Base-by-base conservation (phyloP, 768 basidiomycete species). In the Harrya chromipes region DNA sequence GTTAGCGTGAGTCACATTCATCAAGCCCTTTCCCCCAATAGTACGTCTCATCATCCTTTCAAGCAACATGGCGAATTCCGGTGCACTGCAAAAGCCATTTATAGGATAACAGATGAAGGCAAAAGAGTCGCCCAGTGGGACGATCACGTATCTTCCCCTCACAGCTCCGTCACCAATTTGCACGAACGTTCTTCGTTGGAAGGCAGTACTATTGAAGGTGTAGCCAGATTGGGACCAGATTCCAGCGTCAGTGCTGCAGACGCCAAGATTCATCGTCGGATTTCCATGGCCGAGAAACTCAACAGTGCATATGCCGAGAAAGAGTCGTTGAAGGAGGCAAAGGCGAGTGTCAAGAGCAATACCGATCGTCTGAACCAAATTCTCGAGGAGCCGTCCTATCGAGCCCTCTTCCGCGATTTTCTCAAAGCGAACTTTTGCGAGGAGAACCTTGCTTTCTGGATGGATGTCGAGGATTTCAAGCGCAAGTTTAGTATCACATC, bases 381-480 rank as follows among this genome's bases (percentile, higher is more conserved):
- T 55, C 80, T 99, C 20, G 94, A 95, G 54, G 93, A 98, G 54
- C 90, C 94, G 0, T 85, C 86, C 26, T 74, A 94, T 33, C 83
- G 97, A 13, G 80, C 83, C 3, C 74, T 97, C 43, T 99, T 99
- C 80, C 85, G 97, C 51, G 97, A 98, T 56, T 95, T 94, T 74
- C 71, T 99, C 47, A 82, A 91, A 27, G 78, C 83, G 48, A 98
- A 97, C 68, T 98, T 97, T 67, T 98, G 92, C 72, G 97, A 99
- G 65, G 97, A 99, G 75, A 99, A 99, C 66, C 72, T 99, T 57
- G 86, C 87, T 40, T 99, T 97, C 73, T 99, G 93, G 90, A 68
- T 98, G 48, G 97, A 99, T 63, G 94, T 97, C 3, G 82, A 92
- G 66, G 97, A 99, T 66, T 97, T 99, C 75, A 94, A 93, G 72